Percentiles rank a stretch among this genome's conserved stretches.
Conservation (phyloP, 345 rosid species). For the Iberis pinnata region DNA sequence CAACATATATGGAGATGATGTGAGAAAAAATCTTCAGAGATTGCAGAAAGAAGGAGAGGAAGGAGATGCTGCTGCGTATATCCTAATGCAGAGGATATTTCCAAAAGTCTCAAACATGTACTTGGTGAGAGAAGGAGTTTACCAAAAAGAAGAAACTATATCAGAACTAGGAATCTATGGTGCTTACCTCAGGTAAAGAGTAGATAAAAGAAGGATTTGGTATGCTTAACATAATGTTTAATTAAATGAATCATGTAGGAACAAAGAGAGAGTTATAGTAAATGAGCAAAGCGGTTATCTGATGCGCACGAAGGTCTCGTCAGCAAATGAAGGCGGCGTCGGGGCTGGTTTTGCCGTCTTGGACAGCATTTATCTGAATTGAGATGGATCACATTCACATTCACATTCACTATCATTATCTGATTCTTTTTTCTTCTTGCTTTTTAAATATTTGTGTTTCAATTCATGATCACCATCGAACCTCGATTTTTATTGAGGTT, state of each 20-base stretch:
- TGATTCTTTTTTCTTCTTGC: background rate
- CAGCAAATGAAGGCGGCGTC: constrained; percentile 96
- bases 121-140: constrained; percentile 72
- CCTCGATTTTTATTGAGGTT: too few relatives aligned
- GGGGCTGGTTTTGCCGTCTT: constrained; percentile 89
- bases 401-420: constrained; percentile 7
- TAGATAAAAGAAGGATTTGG: constrained; percentile 1
- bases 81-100: constrained; percentile 96
- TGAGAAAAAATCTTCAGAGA: constrained; percentile 63
- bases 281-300: constrained; percentile 80
- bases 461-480: background rate
- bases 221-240: constrained; percentile 14
- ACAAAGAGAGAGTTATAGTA: constrained; percentile 62
- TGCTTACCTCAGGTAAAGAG: constrained; percentile 80
- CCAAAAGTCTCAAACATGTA: constrained; percentile 52
- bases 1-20: constrained; percentile 80
- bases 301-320: constrained; percentile 77
- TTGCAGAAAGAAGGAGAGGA: constrained; percentile 55
- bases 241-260: constrained; percentile 44
- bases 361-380: constrained; percentile 80
- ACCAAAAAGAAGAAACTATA: constrained; percentile 58
- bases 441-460: constrained; percentile 11
- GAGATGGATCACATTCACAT: constrained; percentile 17
- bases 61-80: constrained; percentile 87
- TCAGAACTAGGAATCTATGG: constrained; percentile 91